Percentiles rank a stretch among this genome's conserved stretches.
Conservation (phyloP, 2,329 filamentous ascomycete genomes). For the Leptosphaerulina australis region DNA sequence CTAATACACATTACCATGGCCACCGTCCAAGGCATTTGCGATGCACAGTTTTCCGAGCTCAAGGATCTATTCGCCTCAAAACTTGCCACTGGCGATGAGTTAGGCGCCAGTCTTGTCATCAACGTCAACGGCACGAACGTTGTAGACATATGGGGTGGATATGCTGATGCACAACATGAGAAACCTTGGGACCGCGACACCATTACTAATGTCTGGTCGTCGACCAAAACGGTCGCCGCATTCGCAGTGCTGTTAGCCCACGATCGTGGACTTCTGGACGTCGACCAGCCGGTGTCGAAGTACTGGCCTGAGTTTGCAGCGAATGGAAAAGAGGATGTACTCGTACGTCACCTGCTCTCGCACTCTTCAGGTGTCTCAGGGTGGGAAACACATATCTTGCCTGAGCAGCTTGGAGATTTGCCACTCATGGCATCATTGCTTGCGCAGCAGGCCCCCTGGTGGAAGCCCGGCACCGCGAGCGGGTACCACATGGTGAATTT, state of each 20-base stretch:
- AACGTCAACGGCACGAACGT: conserved; percentile 23
- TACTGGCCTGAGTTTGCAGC: conserved; percentile 29
- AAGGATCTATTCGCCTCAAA: conserved; percentile 15
- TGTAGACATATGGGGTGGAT: conserved; percentile 24
- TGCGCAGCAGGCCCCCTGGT: conserved; percentile 21
- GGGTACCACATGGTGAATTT: conserved; percentile 22
- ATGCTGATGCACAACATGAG: conserved; percentile 12
- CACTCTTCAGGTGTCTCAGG: conserved; percentile 21
- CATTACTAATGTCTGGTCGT: conserved; percentile 24
- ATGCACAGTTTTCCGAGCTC: conserved; percentile 17
- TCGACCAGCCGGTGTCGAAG: conserved; percentile 19
- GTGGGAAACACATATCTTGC: conserved; percentile 6
- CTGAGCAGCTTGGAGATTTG: conserved; percentile 14
- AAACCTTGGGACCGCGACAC: conserved; percentile 22
- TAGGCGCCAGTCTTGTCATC: conserved; percentile 24
- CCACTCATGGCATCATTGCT: conserved; percentile 15
- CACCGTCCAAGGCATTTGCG: conserved; percentile 20
- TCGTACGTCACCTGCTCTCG: conserved; percentile 22
- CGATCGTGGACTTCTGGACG: conserved; percentile 20
- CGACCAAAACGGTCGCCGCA: conserved; percentile 17
- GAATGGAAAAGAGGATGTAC: conserved; percentile 21
- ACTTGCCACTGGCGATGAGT: conserved; percentile 17
- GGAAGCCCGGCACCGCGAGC: conserved; percentile 22
- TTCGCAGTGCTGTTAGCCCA: conserved; percentile 20
- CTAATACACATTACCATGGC: conserved; percentile 15